phyloP scores from a whole-genome alignment of 2,329 filamentous ascomycete genomes.

The Cadophora luteo-olivacea region DNA sequence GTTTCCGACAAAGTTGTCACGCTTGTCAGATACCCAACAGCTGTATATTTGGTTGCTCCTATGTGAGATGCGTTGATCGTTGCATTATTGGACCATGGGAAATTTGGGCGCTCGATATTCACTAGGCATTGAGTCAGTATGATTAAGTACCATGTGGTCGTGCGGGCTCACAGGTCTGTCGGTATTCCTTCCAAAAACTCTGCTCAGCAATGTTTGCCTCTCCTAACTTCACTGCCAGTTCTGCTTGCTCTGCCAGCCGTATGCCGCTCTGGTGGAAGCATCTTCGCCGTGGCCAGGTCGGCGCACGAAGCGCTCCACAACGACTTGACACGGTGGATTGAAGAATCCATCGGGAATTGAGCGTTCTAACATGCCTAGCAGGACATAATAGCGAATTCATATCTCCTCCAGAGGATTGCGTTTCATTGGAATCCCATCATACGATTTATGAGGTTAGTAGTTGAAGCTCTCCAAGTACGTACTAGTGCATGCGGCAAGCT shows the following conservation, averaged over 20 bases:
- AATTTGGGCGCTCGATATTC: neutral
- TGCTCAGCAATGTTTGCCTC: neutral
- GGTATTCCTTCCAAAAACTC: slow-evolving; percentile 40
- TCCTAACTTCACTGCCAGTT: neutral
- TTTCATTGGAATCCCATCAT: neutral
- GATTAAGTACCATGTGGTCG: slow-evolving; percentile 44
- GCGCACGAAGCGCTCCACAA: neutral
- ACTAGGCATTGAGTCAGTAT: neutral
- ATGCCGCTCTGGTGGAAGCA: slow-evolving; percentile 28
- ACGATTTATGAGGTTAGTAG: neutral
- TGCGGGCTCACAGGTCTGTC: slow-evolving; percentile 34
- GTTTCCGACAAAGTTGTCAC: slow-evolving; percentile 71
- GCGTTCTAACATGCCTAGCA: slow-evolving; percentile 18
- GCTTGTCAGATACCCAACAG: slow-evolving; percentile 77
- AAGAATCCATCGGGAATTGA: slow-evolving; percentile 3
- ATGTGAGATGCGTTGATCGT: neutral
- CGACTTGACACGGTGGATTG: slow-evolving; percentile 13
- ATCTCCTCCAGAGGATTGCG: slow-evolving; percentile 28
- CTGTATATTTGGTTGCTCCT: slow-evolving; percentile 46
- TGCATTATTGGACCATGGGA: neutral
- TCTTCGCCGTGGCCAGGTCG: slow-evolving; percentile 9
- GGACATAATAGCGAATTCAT: slow-evolving; percentile 35
- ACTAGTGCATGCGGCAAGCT: slow-evolving; percentile 29
- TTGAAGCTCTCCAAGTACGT: slow-evolving; percentile 36
- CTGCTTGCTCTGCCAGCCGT: slow-evolving; percentile 21